phyloP scores from a whole-genome alignment of 1,284 basidiomycete species.

The Leccinum ponderosum region DNA sequence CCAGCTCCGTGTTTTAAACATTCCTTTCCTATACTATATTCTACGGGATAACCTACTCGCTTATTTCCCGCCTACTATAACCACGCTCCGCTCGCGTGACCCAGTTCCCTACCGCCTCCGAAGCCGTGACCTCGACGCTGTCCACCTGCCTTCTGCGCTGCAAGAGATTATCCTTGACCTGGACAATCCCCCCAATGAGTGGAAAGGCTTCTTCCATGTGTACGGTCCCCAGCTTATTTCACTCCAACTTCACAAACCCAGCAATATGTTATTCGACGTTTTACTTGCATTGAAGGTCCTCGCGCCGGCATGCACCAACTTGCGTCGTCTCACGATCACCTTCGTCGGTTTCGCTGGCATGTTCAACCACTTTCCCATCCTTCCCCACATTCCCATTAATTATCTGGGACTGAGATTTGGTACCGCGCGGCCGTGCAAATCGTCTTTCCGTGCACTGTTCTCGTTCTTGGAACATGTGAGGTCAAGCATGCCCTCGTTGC shows the following conservation, averaged over 20 bases:
- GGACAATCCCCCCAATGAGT: background rate
- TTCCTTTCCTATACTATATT: background rate
- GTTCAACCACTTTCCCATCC: background rate
- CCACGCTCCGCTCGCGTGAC: background rate
- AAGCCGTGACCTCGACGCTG: background rate
- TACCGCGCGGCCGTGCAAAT: background rate
- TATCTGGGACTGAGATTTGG: constrained; percentile 17
- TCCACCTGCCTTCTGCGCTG: background rate
- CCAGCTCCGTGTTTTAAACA: background rate
- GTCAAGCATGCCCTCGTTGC: constrained; percentile 19
- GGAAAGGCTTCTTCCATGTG: background rate
- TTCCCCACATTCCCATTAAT: constrained; percentile 15
- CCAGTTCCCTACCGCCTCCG: background rate
- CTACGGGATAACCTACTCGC: background rate
- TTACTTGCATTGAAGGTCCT: constrained; percentile 8
- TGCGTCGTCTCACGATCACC: constrained; percentile 5
- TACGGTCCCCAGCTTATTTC: constrained; percentile 20
- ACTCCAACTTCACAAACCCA: constrained; percentile 6
- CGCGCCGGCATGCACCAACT: constrained; percentile 14
- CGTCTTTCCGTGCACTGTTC: constrained; percentile 15
- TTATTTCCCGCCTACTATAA: background rate
- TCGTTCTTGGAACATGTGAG: constrained; percentile 14
- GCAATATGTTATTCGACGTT: background rate
- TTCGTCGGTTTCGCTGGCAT: background rate
- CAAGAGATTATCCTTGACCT: background rate